Conservation (phyloP, 352 stramenopile species). For the Phytophthora fragariaefolia region DNA sequence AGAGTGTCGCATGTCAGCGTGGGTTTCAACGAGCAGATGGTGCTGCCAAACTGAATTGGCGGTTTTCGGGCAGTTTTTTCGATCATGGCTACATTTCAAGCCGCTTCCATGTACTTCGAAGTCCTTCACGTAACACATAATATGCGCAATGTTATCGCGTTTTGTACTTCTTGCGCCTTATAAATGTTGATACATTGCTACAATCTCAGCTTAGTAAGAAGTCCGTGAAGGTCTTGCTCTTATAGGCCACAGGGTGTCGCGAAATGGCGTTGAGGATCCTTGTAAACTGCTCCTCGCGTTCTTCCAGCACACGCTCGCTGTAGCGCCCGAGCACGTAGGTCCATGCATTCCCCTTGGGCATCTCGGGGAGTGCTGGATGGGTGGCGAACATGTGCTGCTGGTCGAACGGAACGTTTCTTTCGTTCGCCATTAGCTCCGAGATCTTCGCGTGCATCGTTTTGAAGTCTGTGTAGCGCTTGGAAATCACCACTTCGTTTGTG, state of each 20-base stretch:
- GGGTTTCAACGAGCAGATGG: constrained; percentile 12
- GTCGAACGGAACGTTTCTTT: constrained; percentile 43
- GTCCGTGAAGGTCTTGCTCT: constrained; percentile 46
- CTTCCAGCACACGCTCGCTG: constrained; percentile 53
- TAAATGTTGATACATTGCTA: constrained; percentile 13
- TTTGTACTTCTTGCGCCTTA: not conserved
- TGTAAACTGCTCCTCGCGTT: constrained; percentile 62
- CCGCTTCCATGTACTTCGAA: too few species aligned
- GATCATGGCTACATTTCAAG: constrained; percentile 14
- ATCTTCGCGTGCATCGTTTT: constrained; percentile 62
- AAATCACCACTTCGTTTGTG: constrained; percentile 43
- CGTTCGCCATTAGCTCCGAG: constrained; percentile 58
- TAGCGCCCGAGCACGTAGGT: constrained; percentile 45
- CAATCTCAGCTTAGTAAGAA: constrained; percentile 43
- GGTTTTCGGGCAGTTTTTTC: constrained; percentile 2
- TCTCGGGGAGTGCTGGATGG: constrained; percentile 60
- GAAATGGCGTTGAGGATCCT: constrained; percentile 72
- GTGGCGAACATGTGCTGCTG: constrained; percentile 55
- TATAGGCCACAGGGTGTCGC: constrained; percentile 51
- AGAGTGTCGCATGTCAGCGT: too few species aligned
- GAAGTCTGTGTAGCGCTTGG: constrained; percentile 81
- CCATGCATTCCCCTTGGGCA: constrained; percentile 49
- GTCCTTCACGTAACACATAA: too few species aligned
- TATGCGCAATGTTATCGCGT: constrained; percentile 8
- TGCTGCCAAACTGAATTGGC: constrained; percentile 7